Evolutionary conservation across 352 stramenopile species (phyloP), one percentile per base, ranked within the genome.

Genomic region (Globisporangium polare): DNA sequence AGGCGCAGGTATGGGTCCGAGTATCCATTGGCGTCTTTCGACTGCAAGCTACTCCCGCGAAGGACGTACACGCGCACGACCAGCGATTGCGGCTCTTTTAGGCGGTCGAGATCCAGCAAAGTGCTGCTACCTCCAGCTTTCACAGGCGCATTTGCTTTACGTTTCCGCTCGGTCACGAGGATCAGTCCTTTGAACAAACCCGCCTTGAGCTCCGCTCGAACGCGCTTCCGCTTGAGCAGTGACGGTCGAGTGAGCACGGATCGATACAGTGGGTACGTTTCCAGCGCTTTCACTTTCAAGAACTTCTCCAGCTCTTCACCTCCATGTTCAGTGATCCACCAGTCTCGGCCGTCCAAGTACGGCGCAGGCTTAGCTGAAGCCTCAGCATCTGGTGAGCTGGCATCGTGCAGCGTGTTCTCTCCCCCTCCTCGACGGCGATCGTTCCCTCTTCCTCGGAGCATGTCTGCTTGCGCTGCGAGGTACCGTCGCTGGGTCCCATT

Each of bases 161-260:
- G 73, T 35, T 42, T 66, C 35, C 20, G 64, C 52, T 93, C 78
- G 0, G 64, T 74, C 9, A 96, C 77, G 0, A 67, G 62, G 20
- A 95, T 85, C 6, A 91, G 57, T 2, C 88, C 88, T 67, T 96
- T 96, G 61, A 96, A 93, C 1, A 96, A 46, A 0, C 88, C 88
- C 9, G 86, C 79, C 20, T 74, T 72, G 18, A 93, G 56, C 22
- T 90, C 71, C 0, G 89, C 71, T 2, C 77, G 72, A 9, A 87
- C 70, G 17, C 75, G 76, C 33, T 83, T 74, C 15, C 80, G 72
- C 31, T 75, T 74, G 7, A 89, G 56, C 17, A 92, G 54, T 20
- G 73, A 89, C 7, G 78, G 77, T 3, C 83, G 67, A 7, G 77
- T 80, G 7, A 90, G 68, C 6, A 90, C 77, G 0, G 78, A 83